Conservation (phyloP, 106 monocot genomes). For the Agapanthus africanus region DNA sequence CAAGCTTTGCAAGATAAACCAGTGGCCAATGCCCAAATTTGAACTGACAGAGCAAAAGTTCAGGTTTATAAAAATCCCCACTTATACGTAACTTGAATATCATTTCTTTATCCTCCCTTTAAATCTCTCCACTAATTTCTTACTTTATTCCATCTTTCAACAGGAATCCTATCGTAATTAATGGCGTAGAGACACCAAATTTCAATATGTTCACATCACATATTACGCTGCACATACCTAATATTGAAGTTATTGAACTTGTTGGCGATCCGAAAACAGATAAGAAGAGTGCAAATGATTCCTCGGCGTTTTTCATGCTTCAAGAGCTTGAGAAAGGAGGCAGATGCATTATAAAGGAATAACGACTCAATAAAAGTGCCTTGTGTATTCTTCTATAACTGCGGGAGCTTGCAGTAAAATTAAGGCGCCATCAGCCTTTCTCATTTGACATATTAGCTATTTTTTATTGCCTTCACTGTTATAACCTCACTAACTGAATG, state of each 20-base stretch:
- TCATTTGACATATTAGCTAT: too few relatives aligned
- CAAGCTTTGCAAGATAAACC: slow-evolving; percentile 58
- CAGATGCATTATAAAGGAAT: slow-evolving; percentile 37
- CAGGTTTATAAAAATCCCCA: slow-evolving; percentile 29
- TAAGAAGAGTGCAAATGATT: slow-evolving; percentile 82
- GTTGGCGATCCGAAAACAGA: slow-evolving; percentile 46
- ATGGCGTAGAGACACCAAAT: slow-evolving; percentile 10
- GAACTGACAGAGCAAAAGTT: slow-evolving; percentile 23
- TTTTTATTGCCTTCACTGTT: too few relatives aligned
- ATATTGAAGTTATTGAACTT: slow-evolving; percentile 23
- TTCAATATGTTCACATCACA: slow-evolving; percentile 36
- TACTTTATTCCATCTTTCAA: background rate
- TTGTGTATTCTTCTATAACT: too few relatives aligned
- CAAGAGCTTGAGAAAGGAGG: slow-evolving; percentile 56
- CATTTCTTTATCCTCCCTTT: too few relatives aligned
- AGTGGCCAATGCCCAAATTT: slow-evolving; percentile 79
- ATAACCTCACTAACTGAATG: too few relatives aligned
- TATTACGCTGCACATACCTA: slow-evolving; percentile 52
- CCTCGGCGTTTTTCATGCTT: slow-evolving; percentile 71
- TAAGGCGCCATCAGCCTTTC: too few relatives aligned
- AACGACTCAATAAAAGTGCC: too few relatives aligned
- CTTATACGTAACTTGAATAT: background rate
- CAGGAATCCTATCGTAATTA: slow-evolving; percentile 1
- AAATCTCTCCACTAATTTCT: background rate
- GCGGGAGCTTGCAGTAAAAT: too few relatives aligned